Conservation (phyloP, 805 yeast genomes). For the Huiozyma naganishii region DNA sequence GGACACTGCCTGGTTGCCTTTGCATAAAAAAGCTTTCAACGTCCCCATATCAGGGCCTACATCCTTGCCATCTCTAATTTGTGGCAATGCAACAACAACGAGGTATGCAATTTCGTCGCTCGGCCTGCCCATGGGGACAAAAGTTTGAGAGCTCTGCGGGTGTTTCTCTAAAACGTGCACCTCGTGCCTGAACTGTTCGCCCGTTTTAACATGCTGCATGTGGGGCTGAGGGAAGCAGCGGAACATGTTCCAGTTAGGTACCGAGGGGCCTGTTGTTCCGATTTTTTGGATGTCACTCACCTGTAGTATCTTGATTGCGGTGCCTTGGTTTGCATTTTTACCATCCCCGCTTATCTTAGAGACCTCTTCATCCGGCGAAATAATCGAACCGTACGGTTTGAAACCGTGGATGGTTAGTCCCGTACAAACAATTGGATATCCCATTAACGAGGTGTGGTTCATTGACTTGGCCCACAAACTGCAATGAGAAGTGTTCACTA, state of each 20-base stretch:
- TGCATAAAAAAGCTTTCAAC: constrained; percentile 59
- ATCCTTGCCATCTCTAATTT: constrained; percentile 26
- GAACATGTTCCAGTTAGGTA: constrained; percentile 75
- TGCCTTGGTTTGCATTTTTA: constrained; percentile 78
- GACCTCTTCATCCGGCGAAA: constrained; percentile 70
- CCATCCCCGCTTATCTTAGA: constrained; percentile 22
- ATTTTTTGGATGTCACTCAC: constrained; percentile 49
- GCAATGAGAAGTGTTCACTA: not conserved
- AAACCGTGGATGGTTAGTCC: constrained; percentile 59
- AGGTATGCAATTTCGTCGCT: constrained; percentile 45
- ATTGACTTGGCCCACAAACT: too few relatives aligned
- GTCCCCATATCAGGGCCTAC: constrained; percentile 53
- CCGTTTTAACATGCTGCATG: constrained; percentile 28
- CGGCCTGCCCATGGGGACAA: constrained; percentile 79
- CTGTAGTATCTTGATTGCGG: constrained; percentile 67
- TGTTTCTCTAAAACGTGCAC: constrained; percentile 79
- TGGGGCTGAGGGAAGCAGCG: constrained; percentile 71
- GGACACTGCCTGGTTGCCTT: constrained; percentile 82
- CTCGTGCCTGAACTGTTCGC: constrained; percentile 26
- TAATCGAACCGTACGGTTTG: constrained; percentile 60
- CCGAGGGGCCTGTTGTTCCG: constrained; percentile 39
- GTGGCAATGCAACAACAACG: constrained; percentile 65
- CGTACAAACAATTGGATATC: constrained; percentile 8
- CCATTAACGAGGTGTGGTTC: not conserved
- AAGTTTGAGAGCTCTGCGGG: constrained; percentile 81